A percentile compares a stretch with the other conserved stretches of the same genome.
Evolutionary conservation across 768 basidiomycete species (phyloP).

Genomic region (Lepiota brunneoincarnata): DNA sequence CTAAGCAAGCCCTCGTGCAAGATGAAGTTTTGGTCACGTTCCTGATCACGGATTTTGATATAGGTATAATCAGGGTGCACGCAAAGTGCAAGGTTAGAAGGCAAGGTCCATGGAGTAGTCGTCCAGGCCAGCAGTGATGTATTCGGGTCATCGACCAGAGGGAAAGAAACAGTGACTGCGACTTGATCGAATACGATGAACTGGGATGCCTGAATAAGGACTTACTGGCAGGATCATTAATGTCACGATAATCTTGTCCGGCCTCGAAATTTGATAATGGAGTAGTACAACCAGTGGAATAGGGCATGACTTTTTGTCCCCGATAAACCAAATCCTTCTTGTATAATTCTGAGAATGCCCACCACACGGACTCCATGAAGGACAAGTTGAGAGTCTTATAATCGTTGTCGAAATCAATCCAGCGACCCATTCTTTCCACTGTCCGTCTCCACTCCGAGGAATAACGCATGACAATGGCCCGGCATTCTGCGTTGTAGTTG

Average conservation of each 20-base stretch:
- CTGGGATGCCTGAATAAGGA: conserved; percentile 5
- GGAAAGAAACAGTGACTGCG: conserved; percentile 88
- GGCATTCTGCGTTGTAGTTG: conserved; percentile 96
- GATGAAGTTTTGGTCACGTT: conserved; percentile 85
- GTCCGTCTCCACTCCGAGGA: conserved; percentile 91
- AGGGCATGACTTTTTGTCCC: conserved; percentile 95
- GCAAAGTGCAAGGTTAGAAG: conserved; percentile 92
- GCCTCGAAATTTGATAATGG: conserved; percentile 98
- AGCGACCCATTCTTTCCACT: conserved; percentile 97
- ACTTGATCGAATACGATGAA: not conserved
- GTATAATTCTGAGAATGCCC: conserved; percentile 95
- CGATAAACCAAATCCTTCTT: conserved; percentile 91
- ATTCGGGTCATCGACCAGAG: conserved; percentile 86
- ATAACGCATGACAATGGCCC: conserved; percentile 97
- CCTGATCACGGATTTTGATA: conserved; percentile 93
- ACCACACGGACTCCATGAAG: conserved; percentile 99
- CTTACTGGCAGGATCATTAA: conserved; percentile 88
- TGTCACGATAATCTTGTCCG: conserved; percentile 86
- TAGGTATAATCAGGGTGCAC: conserved; percentile 96
- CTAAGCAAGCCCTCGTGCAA: conserved; percentile 83
- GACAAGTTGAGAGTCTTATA: conserved; percentile 94
- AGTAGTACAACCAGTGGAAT: conserved; percentile 94
- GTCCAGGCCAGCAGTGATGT: conserved; percentile 97
- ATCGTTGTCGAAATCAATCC: conserved; percentile 99
- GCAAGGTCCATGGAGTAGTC: conserved; percentile 98